A percentile compares a stretch with the other conserved stretches of the same genome.
phyloP scores from a whole-genome alignment of 495 filamentous ascomycete species.

The Bathelium albidoporum region DNA sequence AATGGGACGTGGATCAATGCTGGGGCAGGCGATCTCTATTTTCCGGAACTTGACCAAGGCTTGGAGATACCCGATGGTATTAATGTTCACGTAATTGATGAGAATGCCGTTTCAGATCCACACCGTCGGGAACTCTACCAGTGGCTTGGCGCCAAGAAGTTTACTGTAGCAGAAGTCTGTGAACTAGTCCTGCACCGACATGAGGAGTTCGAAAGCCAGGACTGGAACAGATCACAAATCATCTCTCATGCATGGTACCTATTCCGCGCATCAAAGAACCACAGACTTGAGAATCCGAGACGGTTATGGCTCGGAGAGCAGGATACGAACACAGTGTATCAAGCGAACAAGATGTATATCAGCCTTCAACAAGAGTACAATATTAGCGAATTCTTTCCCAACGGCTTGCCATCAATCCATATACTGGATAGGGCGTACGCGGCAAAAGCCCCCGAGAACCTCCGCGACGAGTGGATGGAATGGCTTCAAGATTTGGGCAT shows the following conservation, averaged over 20 bases:
- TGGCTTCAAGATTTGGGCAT: background rate
- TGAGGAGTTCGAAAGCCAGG: background rate
- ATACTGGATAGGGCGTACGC: background rate
- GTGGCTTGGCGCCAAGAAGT: background rate
- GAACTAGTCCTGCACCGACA: slow-evolving; percentile 1
- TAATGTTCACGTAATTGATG: background rate
- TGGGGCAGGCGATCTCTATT: background rate
- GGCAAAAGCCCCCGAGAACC: background rate
- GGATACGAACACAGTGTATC: background rate
- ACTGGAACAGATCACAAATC: background rate
- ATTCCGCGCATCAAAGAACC: background rate
- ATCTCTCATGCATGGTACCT: background rate
- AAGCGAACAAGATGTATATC: background rate
- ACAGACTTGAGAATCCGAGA: background rate
- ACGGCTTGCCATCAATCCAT: background rate
- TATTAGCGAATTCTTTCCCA: background rate
- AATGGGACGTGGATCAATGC: slow-evolving; percentile 1
- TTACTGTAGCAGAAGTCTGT: background rate
- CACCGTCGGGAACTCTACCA: background rate
- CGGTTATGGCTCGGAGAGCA: background rate
- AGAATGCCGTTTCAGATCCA: background rate
- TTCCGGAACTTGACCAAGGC: slow-evolving; percentile 1
- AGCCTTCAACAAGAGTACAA: background rate
- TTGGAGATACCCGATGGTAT: slow-evolving; percentile 5
- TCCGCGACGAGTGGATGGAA: background rate